Evolutionary conservation across 176 grass and related monocot species (phyloP).

Genomic region (Hsuehochloa calcarea): DNA sequence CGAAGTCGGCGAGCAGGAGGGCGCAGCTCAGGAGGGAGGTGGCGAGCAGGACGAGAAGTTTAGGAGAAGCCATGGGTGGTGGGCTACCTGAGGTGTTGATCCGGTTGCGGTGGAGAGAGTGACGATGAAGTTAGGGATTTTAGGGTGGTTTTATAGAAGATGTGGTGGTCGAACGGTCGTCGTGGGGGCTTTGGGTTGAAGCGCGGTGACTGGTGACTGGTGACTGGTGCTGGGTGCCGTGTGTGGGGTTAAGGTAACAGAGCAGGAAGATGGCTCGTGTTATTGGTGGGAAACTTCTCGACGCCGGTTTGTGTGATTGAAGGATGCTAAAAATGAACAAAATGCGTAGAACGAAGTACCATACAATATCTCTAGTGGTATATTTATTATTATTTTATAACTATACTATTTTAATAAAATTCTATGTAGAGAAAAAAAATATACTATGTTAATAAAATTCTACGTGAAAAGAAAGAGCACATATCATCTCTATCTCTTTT

Average conservation of each 20-base stretch:
- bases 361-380: no score
- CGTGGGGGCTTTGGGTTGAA: background rate
- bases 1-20: conserved; percentile 42
- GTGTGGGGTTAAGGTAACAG: background rate
- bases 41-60: conserved; percentile 36
- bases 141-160: conserved; percentile 32
- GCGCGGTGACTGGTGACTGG: background rate
- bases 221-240: no score
- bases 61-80: conserved; percentile 49
- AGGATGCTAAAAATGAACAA: background rate
- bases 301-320: background rate
- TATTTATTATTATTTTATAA: no score
- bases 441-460: no score
- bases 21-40: conserved; percentile 32
- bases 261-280: background rate
- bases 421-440: no score
- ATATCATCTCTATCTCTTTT: no score
- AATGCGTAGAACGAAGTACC: background rate
- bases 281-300: background rate
- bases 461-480: no score
- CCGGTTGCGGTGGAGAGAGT: background rate
- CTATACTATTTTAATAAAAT: no score
- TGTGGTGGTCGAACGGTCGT: background rate
- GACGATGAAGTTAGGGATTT: background rate
- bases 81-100: background rate